These are phyloP conservation scores for Globisporangium orthogonon DNA, from an alignment of 352 stramenopile species.

Conservation along the genomic window DNA sequence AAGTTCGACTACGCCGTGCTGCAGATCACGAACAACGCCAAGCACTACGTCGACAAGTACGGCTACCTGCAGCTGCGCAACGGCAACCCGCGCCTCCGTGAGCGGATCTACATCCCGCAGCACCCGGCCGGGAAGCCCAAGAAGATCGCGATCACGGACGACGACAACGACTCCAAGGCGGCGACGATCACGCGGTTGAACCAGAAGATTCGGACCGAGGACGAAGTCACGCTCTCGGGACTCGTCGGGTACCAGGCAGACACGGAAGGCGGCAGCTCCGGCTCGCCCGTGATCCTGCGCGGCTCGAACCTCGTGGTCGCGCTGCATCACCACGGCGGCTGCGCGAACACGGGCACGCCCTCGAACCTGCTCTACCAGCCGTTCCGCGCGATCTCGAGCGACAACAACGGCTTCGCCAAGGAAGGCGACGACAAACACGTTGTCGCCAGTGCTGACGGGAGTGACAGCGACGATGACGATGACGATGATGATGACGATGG, in stretches of 20 bases:
- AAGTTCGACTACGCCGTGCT: slow-evolving; percentile 24
- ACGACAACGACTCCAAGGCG: slow-evolving; percentile 27
- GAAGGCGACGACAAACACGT: neutral
- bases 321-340: slow-evolving; percentile 25
- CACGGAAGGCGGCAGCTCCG: slow-evolving; percentile 24
- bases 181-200: slow-evolving; percentile 21
- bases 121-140: slow-evolving; percentile 20
- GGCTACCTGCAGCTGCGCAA: slow-evolving; percentile 25
- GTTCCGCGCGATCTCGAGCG: neutral
- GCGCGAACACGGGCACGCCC: slow-evolving; percentile 22
- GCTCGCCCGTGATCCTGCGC: slow-evolving; percentile 20
- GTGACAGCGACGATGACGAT: neutral
- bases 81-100: slow-evolving; percentile 9
- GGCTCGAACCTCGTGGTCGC: slow-evolving; percentile 19
- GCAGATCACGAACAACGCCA: slow-evolving; percentile 15
- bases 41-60: slow-evolving; percentile 16
- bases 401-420: neutral
- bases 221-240: slow-evolving; percentile 7
- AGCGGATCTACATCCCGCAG: slow-evolving; percentile 33
- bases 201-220: slow-evolving; percentile 7
- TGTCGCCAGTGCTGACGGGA: too few species aligned
- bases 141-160: slow-evolving; percentile 30
- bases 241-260: slow-evolving; percentile 25
- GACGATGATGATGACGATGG: neutral
- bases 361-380: neutral